Conservation (phyloP, 2,329 filamentous ascomycete species). For the Claviceps citrina region DNA sequence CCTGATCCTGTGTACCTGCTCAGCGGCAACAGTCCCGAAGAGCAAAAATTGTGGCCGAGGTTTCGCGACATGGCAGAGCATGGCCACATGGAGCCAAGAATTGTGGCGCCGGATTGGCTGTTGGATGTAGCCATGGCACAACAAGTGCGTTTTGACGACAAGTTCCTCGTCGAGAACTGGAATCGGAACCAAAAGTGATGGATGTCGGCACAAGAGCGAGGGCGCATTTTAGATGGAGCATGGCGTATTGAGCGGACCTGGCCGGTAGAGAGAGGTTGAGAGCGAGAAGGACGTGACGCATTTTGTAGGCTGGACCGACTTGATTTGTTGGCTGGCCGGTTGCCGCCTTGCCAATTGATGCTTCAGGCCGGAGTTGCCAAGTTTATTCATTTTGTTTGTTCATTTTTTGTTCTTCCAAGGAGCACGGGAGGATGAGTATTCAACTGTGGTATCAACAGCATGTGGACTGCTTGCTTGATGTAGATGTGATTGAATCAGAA, state of each 20-base stretch:
- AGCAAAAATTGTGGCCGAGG: conserved; percentile 60
- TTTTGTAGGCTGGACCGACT: background rate
- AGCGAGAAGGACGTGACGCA: too few species aligned
- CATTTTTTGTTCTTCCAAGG: too few species aligned
- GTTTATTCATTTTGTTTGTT: too few species aligned
- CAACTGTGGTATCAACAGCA: too few species aligned
- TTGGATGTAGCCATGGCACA: conserved; percentile 82
- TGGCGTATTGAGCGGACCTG: too few species aligned
- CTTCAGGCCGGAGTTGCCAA: background rate
- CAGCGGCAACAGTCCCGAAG: conserved; percentile 48
- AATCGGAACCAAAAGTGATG: conserved; percentile 15
- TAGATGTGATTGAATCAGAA: conserved; percentile 44
- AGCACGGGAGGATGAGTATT: background rate
- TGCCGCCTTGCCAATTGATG: background rate
- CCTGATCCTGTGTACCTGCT: conserved; percentile 72
- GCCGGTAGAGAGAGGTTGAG: too few species aligned
- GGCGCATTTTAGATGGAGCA: background rate
- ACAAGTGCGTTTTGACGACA: conserved; percentile 51
- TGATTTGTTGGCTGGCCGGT: background rate
- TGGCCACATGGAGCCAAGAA: conserved; percentile 62
- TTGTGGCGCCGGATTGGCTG: conserved; percentile 81
- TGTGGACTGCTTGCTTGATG: background rate
- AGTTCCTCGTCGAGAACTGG: conserved; percentile 39
- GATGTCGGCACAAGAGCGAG: conserved; percentile 3
- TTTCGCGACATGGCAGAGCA: conserved; percentile 68